Percentiles rank a stretch among this genome's conserved stretches.
phyloP scores from a whole-genome alignment of 2,329 filamentous ascomycete species.

The Cucurbitaria berberidis region DNA sequence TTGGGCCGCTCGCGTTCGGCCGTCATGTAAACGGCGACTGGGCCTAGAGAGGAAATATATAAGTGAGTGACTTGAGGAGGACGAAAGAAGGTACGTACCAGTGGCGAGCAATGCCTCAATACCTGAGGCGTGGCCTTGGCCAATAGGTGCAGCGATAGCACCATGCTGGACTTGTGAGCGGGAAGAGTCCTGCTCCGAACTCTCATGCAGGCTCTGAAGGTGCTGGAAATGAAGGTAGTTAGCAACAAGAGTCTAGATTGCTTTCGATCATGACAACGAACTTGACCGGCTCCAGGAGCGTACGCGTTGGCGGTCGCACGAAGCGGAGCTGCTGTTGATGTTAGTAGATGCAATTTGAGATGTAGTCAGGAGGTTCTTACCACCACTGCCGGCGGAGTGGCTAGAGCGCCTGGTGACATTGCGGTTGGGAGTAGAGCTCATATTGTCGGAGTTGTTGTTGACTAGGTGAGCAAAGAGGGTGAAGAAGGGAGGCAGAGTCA shows the following conservation, averaged over 20 bases:
- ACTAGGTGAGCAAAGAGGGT: neutral
- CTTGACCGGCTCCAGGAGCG: neutral
- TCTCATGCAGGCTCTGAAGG: neutral
- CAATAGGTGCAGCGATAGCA: neutral
- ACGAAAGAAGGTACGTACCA: neutral
- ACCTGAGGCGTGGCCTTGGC: neutral
- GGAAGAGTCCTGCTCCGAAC: neutral
- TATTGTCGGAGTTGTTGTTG: neutral
- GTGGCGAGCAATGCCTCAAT: neutral
- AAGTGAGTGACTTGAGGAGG: neutral
- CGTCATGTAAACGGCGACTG: conserved; percentile 10
- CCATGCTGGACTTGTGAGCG: neutral
- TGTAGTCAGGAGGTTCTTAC: neutral
- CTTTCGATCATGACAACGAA: neutral
- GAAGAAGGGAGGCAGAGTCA: neutral
- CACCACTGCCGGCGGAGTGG: neutral
- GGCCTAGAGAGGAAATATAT: conserved; percentile 2
- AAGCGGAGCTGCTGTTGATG: neutral
- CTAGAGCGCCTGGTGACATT: neutral
- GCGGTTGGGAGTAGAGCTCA: neutral
- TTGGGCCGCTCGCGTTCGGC: conserved; percentile 10
- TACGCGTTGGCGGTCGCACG: neutral
- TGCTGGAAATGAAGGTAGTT: neutral
- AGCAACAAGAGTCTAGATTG: neutral
- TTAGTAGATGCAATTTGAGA: neutral